phyloP scores from a whole-genome alignment of 257 asterid genomes.

The Haberlea rhodopensis region DNA sequence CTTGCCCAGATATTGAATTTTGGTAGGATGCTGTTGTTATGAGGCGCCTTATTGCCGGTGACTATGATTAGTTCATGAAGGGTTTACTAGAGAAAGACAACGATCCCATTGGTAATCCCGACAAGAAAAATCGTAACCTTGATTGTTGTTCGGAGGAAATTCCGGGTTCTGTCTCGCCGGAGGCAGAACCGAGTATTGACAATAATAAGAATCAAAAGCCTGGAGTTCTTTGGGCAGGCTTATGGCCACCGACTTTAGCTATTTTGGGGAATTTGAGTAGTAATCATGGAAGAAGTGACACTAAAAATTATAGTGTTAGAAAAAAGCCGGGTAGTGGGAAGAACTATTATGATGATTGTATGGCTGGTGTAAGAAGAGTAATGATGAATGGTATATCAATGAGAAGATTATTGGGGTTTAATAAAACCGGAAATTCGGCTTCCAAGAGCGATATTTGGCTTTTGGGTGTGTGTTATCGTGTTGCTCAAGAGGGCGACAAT shows the following conservation, averaged over 20 bases:
- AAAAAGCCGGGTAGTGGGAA: slow-evolving; percentile 38
- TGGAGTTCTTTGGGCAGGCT: slow-evolving; percentile 36
- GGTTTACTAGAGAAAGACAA: slow-evolving; percentile 32
- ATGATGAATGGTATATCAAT: slow-evolving; percentile 76
- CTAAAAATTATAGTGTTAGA: slow-evolving; percentile 28
- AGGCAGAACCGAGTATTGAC: slow-evolving; percentile 44
- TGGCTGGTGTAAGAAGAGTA: slow-evolving; percentile 64
- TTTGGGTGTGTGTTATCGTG: slow-evolving; percentile 75
- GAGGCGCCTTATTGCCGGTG: slow-evolving; percentile 20
- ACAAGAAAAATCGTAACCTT: slow-evolving; percentile 17
- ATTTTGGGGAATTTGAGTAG: slow-evolving; percentile 29
- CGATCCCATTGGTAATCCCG: slow-evolving; percentile 33
- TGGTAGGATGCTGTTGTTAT: slow-evolving; percentile 22
- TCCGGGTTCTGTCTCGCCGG: slow-evolving; percentile 56
- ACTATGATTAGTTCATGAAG: slow-evolving; percentile 47
- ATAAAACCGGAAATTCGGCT: slow-evolving; percentile 40
- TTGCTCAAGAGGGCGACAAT: slow-evolving; percentile 57
- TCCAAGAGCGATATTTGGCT: slow-evolving; percentile 88
- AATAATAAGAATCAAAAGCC: slow-evolving; percentile 36
- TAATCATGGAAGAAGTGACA: slow-evolving; percentile 28
- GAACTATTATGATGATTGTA: slow-evolving; percentile 61
- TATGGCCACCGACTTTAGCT: slow-evolving; percentile 38
- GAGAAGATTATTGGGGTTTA: slow-evolving; percentile 76
- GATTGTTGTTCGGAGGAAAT: slow-evolving; percentile 11
- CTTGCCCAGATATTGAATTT: slow-evolving; percentile 27